A percentile compares a stretch with the other conserved stretches of the same genome.
phyloP scores from a whole-genome alignment of 495 filamentous ascomycete genomes.

The Chaetomium fimeti region DNA sequence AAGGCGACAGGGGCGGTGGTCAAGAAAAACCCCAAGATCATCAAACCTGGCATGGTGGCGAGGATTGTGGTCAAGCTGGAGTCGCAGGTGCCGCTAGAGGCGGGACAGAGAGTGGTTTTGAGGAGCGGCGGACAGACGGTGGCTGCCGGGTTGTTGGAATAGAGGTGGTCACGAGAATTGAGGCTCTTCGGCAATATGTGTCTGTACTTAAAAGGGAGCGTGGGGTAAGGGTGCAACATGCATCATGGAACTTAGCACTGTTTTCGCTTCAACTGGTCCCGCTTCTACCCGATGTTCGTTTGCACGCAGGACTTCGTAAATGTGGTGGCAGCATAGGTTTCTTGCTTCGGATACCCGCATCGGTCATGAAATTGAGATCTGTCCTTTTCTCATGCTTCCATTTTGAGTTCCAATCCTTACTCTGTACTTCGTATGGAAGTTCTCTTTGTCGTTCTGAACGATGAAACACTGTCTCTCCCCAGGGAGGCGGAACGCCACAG shows the following conservation, averaged over 20 bases:
- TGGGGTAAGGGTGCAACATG: constrained; percentile 7
- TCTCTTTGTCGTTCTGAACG: neutral
- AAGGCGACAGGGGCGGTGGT: constrained; percentile 64
- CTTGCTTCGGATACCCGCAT: neutral
- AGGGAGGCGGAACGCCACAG: constrained; percentile 16
- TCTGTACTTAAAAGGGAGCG: neutral
- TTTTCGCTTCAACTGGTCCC: neutral
- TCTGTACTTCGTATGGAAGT: no score
- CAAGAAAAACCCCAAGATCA: constrained; percentile 82
- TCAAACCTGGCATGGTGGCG: constrained; percentile 71
- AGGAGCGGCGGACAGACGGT: constrained; percentile 77
- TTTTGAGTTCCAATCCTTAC: neutral
- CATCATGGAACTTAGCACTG: neutral
- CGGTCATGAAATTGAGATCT: neutral
- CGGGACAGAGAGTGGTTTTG: constrained; percentile 74
- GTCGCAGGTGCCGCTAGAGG: constrained; percentile 73
- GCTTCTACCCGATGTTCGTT: neutral
- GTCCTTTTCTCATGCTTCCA: neutral
- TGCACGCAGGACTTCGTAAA: no score
- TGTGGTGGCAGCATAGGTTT: no score
- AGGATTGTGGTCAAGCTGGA: constrained; percentile 68
- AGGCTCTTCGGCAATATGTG: constrained; percentile 22
- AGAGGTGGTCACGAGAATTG: constrained; percentile 24
- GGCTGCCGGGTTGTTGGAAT: constrained; percentile 82
- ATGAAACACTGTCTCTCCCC: neutral